phyloP scores from a whole-genome alignment of 306 rosid genomes.

The Abrus precatorius region DNA sequence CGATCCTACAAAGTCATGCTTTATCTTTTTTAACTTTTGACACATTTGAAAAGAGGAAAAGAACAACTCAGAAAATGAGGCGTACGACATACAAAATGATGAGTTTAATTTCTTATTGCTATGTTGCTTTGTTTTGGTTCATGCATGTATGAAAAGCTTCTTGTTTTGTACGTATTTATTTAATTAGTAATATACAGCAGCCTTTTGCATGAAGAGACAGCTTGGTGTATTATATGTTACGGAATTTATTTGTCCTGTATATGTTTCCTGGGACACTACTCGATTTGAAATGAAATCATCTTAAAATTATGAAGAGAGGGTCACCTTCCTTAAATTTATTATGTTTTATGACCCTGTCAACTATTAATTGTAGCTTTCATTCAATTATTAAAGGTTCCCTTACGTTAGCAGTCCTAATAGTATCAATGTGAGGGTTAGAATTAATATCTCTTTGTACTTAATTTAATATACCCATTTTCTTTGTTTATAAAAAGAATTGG shows the following conservation, averaged over 20 bases:
- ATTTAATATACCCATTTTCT: too few relatives aligned
- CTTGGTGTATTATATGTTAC: constrained; percentile 4
- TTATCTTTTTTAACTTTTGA: constrained; percentile 16
- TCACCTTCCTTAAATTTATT: background rate
- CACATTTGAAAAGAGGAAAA: background rate
- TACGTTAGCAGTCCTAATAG: background rate
- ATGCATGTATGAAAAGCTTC: constrained; percentile 37
- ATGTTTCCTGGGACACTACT: constrained; percentile 28
- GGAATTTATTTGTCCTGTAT: background rate
- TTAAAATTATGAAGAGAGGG: background rate
- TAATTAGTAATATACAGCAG: background rate
- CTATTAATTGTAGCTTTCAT: background rate
- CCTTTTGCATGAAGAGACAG: constrained; percentile 41
- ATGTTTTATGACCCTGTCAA: background rate
- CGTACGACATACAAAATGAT: background rate
- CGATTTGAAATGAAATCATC: constrained; percentile 14
- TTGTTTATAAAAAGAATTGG: background rate
- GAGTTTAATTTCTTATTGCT: too few relatives aligned
- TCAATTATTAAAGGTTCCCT: constrained; percentile 34
- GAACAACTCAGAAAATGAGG: background rate
- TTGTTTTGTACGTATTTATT: constrained; percentile 27
- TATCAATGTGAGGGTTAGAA: too few relatives aligned
- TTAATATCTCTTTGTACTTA: too few relatives aligned
- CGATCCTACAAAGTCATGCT: background rate
- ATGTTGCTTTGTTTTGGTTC: background rate